Base-by-base conservation (phyloP, 202 grass and related monocot genomes). In the Carex arenaria region DNA sequence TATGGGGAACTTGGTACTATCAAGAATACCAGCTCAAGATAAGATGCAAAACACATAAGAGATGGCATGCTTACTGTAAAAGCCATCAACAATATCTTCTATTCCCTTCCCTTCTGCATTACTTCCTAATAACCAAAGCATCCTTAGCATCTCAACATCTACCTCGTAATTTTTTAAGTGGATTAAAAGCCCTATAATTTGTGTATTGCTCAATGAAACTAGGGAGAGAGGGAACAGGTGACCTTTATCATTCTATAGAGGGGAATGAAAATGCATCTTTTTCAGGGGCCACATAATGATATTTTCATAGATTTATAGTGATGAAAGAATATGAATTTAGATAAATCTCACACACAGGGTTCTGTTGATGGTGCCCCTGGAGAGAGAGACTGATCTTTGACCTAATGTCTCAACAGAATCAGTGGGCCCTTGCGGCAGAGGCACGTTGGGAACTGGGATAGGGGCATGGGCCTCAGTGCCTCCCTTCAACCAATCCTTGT, bases 401-500 rank as follows among this genome's bases (percentile, higher is more conserved):
- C 82, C 84, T 43, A 72, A 67, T 0, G 61, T 69, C 59, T 84
- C 85, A 49, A 78, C 47, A 13, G 74, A 81, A 65, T 67, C 69
- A 38, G 85, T 53, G 0, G 92, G 51, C 54, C 78, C 67, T 0
- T 60, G 79, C 4, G 96, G 96, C 81, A 98, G 78, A 40, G 93
- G 91, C 85, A 98, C 93, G 2, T 83, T 79, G n/a, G 96, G 95
- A 55, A 82, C 47, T 0, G 85, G 86, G 53, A 78, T 59, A 61
- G 96, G 93, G n/a, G 86, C 86, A 69, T 82, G 63, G 43, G 10
- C 60, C 23, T 83, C 60, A 5, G 71, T 89, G 3, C 91, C 96
- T 12, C 66, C 80, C 69, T 89, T 93, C 81, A 98, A 89, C 96
- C 96, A 95, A 61, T 98, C 93, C 85, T 95, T 98, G 83, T 98